A percentile compares a stretch with the other conserved stretches of the same genome.
Evolutionary conservation across 2,329 filamentous ascomycete species (phyloP).

Genomic region (Trichophyton equinum): DNA sequence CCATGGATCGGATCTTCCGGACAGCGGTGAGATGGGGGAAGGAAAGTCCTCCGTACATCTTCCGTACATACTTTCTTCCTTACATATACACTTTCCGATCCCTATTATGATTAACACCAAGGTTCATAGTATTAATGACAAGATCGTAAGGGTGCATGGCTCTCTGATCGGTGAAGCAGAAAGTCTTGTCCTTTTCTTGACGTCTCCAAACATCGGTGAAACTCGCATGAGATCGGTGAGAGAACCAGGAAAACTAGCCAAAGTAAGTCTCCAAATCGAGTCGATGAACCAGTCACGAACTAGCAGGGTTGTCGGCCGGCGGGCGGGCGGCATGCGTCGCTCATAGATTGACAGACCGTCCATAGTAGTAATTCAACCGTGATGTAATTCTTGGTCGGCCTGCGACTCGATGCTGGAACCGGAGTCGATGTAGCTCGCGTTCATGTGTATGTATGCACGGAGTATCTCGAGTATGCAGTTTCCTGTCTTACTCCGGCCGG

Average conservation of each 20-base stretch:
- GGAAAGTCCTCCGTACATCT: neutral
- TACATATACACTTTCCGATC: too few species aligned
- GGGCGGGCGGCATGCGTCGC: constrained; percentile 1
- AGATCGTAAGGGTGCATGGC: neutral
- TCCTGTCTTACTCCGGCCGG: neutral
- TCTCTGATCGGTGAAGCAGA: neutral
- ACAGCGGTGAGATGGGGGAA: neutral
- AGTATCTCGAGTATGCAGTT: neutral
- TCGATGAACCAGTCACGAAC: too few species aligned
- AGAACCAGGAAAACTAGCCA: neutral
- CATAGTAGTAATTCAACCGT: neutral
- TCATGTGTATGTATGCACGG: neutral
- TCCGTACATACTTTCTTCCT: too few species aligned
- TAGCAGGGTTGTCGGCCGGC: neutral
- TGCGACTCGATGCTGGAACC: too few species aligned
- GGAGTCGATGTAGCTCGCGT: too few species aligned
- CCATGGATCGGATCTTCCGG: neutral
- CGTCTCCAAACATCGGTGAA: neutral
- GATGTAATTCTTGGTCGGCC: too few species aligned
- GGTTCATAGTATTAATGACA: too few species aligned
- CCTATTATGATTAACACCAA: too few species aligned
- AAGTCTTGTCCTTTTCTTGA: neutral
- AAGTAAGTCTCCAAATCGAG: neutral
- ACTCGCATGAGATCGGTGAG: constrained; percentile 1
- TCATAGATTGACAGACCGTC: neutral